Evolutionary conservation across 2,329 filamentous ascomycete genomes (phyloP).

Genomic region (Xylariaceae sp.): DNA sequence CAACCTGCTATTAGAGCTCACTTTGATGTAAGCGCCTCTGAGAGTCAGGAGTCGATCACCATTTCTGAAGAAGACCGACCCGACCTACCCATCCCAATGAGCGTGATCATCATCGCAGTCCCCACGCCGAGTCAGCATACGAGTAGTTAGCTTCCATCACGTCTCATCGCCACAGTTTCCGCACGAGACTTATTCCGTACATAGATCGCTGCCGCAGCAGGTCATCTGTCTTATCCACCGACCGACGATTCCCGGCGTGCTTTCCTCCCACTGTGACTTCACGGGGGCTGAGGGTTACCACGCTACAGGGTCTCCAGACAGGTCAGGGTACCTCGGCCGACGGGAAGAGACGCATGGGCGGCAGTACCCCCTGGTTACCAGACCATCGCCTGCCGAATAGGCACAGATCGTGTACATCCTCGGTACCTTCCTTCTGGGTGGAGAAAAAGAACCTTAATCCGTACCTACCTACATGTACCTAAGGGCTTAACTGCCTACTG

Average conservation of each 20-base stretch:
- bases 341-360: neutral
- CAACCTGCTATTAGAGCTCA: too few relatives aligned
- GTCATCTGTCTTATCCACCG: neutral
- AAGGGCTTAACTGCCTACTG: too few relatives aligned
- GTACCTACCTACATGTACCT: too few relatives aligned
- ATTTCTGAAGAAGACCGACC: neutral
- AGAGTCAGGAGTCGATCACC: neutral
- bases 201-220: neutral
- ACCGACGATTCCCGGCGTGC: neutral
- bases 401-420: neutral
- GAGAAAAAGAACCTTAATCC: too few relatives aligned
- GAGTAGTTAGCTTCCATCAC: neutral
- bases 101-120: neutral
- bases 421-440: too few relatives aligned
- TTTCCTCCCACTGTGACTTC: neutral
- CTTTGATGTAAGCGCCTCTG: neutral
- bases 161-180: neutral
- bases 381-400: neutral
- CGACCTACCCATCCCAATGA: neutral
- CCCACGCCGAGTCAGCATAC: neutral
- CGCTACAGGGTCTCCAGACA: neutral
- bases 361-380: neutral
- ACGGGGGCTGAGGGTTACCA: neutral
- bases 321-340: neutral
- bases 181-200: constrained; percentile 3